These are phyloP conservation scores for Juncus inflexus DNA, from an alignment of 176 grass and related monocot species.

Conservation along the genomic window DNA sequence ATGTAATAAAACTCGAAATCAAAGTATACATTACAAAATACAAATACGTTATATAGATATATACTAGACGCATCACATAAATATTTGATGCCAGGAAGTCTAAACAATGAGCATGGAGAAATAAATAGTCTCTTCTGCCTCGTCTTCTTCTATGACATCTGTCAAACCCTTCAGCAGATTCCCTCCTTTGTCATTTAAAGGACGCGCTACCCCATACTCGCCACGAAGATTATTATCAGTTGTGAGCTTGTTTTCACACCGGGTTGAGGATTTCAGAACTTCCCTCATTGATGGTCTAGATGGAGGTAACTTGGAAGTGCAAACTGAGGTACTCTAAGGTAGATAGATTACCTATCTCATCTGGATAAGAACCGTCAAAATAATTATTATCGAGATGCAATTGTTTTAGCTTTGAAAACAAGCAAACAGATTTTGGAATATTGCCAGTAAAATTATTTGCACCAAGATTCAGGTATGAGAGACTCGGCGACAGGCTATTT, in stretches of 20 bases:
- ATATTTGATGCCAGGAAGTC: not conserved
- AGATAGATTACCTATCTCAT: conserved; percentile 18
- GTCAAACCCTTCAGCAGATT: not conserved
- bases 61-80: no score
- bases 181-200: not conserved
- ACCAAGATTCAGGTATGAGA: conserved; percentile 47
- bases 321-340: conserved; percentile 26
- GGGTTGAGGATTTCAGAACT: conserved; percentile 37
- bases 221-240: not conserved
- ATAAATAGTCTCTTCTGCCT: not conserved
- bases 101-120: conserved; percentile 20
- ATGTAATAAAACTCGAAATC: no score
- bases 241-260: conserved; percentile 16
- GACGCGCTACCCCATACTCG: conserved; percentile 20
- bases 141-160: not conserved
- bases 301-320: conserved; percentile 46
- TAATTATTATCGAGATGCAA: conserved; percentile 38
- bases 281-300: conserved; percentile 66
- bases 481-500: conserved; percentile 10
- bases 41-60: no score
- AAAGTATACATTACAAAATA: no score
- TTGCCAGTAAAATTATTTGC: conserved; percentile 40
- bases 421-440: conserved; percentile 38
- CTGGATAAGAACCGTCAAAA: conserved; percentile 54
- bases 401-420: conserved; percentile 30